Conservation (phyloP, 257 asterid genomes). For the Verbascum thapsus region DNA sequence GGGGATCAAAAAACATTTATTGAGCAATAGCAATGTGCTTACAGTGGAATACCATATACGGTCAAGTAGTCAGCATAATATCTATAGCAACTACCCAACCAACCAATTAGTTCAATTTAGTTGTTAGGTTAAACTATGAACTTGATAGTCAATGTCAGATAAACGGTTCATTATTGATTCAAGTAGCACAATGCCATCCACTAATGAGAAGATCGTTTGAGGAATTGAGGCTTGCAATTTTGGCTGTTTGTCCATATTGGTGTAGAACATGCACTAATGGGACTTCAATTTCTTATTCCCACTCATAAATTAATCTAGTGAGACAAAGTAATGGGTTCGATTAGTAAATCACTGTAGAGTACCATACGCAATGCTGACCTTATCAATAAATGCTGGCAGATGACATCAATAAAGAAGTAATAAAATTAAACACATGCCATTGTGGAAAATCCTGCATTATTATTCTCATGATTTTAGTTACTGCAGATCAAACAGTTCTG, state of each 20-base stretch:
- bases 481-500: conserved; percentile 71
- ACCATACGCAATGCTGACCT: too few relatives aligned
- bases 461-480: conserved; percentile 23
- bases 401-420: conserved; percentile 10
- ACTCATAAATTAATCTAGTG: neutral
- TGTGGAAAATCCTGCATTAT: neutral
- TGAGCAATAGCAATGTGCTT: neutral
- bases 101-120: neutral
- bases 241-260: neutral
- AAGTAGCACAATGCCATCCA: conserved; percentile 1
- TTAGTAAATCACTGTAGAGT: neutral
- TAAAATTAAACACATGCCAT: conserved; percentile 9
- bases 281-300: neutral
- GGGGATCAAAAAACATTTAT: neutral
- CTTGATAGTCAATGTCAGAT: neutral
- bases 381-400: too few relatives aligned
- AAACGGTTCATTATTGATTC: neutral
- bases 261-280: neutral
- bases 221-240: neutral
- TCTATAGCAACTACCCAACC: neutral
- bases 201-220: neutral
- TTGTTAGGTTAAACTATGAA: conserved; percentile 3
- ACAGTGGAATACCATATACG: neutral
- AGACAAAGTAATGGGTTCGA: conserved; percentile 18
- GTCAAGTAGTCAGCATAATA: neutral